phyloP scores from a whole-genome alignment of 768 basidiomycete genomes.

The Serpula lacrymans region DNA sequence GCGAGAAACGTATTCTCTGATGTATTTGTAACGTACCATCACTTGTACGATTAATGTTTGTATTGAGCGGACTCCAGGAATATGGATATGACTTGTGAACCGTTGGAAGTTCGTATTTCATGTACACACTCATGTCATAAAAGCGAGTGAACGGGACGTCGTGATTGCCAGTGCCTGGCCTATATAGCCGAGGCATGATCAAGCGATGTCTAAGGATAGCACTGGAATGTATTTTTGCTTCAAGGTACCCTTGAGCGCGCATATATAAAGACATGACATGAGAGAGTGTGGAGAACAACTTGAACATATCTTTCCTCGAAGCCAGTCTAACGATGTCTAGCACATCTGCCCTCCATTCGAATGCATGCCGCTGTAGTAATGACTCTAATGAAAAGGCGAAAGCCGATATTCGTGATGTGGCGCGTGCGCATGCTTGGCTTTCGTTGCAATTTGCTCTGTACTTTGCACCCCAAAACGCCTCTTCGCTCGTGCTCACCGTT shows the following conservation, averaged over 20 bases:
- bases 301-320: not conserved
- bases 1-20: not conserved
- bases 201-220: no score
- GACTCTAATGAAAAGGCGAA: not conserved
- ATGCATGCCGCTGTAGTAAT: not conserved
- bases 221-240: conserved; percentile 2
- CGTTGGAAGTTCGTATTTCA: no score
- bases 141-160: no score
- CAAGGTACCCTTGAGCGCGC: not conserved
- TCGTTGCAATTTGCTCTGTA: not conserved
- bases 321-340: not conserved
- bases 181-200: no score
- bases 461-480: not conserved
- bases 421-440: not conserved
- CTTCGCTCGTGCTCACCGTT: not conserved
- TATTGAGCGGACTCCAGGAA: no score
- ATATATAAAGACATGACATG: not conserved
- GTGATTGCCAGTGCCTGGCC: no score
- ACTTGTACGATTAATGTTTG: no score
- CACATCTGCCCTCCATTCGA: not conserved
- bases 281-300: not conserved
- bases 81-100: no score
- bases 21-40: not conserved
- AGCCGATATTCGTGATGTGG: not conserved
- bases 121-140: no score